Evolutionary conservation across 306 rosid species (phyloP).

Genomic region (Geum urbanum): DNA sequence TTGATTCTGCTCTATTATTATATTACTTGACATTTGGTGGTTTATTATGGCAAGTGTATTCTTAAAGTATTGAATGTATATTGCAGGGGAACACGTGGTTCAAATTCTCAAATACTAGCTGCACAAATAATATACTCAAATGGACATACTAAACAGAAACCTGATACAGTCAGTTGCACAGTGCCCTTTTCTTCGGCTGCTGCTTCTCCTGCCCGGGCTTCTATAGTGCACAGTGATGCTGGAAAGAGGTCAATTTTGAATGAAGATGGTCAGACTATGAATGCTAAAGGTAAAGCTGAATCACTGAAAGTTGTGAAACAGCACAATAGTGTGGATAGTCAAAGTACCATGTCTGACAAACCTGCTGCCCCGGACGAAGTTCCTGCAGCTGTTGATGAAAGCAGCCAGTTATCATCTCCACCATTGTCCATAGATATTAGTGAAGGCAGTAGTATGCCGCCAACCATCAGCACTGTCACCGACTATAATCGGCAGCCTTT

Average conservation of each 20-base stretch:
- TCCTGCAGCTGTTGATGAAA: conserved; percentile 31
- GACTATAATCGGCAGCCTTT: conserved; percentile 37
- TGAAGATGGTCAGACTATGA: conserved; percentile 40
- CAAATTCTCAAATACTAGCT: conserved; percentile 46
- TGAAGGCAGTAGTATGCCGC: conserved; percentile 29
- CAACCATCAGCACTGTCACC: conserved; percentile 26
- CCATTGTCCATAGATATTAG: conserved; percentile 34
- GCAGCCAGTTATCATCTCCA: conserved; percentile 39
- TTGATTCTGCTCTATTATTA: neutral
- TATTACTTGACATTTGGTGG: conserved; percentile 7
- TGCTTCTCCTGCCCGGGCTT: conserved; percentile 36
- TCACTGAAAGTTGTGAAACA: conserved; percentile 48
- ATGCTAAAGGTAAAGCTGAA: conserved; percentile 37
- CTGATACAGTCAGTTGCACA: conserved; percentile 41
- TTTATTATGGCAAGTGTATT: conserved; percentile 16
- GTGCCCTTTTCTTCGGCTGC: conserved; percentile 48
- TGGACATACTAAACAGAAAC: conserved; percentile 51
- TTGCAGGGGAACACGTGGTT: conserved; percentile 64
- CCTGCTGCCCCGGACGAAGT: conserved; percentile 36
- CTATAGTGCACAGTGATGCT: conserved; percentile 36
- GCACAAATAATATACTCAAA: conserved; percentile 39
- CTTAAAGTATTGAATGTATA: conserved; percentile 9
- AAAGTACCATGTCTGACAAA: conserved; percentile 33
- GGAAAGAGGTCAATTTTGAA: conserved; percentile 34
- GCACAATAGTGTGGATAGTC: conserved; percentile 36